Percentiles rank a stretch among this genome's conserved stretches.
These are phyloP conservation scores for Antrodiella citrinella DNA, from an alignment of 768 basidiomycete genomes.

Conservation along the genomic window DNA sequence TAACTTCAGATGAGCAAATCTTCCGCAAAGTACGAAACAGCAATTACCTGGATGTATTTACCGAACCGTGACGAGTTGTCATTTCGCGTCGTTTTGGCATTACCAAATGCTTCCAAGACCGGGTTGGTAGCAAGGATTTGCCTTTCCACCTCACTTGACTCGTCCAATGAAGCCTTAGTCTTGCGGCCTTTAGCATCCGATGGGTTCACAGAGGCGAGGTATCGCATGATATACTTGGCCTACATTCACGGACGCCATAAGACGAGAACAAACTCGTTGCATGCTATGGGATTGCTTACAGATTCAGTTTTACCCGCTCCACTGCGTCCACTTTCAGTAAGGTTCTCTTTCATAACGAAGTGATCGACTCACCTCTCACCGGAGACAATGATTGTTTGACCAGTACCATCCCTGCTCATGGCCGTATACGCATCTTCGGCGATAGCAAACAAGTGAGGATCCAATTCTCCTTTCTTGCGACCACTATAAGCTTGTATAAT, in stretches of 20 bases:
- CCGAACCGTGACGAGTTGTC: conserved; percentile 99
- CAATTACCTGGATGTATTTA: conserved; percentile 93
- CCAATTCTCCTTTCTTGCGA: conserved; percentile 85
- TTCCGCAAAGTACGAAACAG: neutral
- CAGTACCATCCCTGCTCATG: conserved; percentile 88
- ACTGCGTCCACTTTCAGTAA: conserved; percentile 34
- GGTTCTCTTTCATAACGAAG: conserved; percentile 8
- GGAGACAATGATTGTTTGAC: conserved; percentile 98
- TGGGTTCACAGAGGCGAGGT: conserved; percentile 96
- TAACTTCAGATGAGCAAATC: conserved; percentile 24
- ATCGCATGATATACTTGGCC: conserved; percentile 99
- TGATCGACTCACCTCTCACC: conserved; percentile 74
- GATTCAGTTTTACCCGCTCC: conserved; percentile 99
- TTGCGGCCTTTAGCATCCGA: conserved; percentile 54
- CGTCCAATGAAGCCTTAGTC: conserved; percentile 70
- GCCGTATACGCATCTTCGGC: conserved; percentile 98
- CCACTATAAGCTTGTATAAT: conserved; percentile 97
- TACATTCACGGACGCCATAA: conserved; percentile 22
- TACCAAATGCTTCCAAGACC: conserved; percentile 97
- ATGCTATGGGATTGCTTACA: conserved; percentile 34
- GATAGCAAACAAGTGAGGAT: conserved; percentile 97
- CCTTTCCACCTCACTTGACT: conserved; percentile 89
- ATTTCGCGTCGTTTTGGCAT: conserved; percentile 98
- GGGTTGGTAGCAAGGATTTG: conserved; percentile 99
- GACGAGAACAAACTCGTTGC: neutral